These are phyloP conservation scores for Curvularia sp. DNA, from an alignment of 2,329 filamentous ascomycete genomes.

Conservation along the genomic window DNA sequence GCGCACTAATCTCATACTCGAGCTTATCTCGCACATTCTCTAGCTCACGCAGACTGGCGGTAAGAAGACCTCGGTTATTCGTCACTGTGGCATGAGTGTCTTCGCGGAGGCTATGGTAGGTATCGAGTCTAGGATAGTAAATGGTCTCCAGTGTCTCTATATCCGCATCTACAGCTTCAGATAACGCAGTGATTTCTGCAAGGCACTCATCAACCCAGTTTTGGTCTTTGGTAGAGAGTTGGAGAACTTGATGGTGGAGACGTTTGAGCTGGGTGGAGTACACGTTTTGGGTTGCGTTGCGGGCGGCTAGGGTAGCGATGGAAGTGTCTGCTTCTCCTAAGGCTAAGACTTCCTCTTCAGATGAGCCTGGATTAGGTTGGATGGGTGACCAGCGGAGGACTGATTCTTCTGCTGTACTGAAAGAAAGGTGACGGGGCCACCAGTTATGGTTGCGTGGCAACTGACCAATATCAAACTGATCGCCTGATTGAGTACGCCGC, in stretches of 20 bases:
- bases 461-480: slow-evolving; percentile 38
- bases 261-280: slow-evolving; percentile 64
- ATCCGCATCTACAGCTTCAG: slow-evolving; percentile 64
- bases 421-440: slow-evolving; percentile 76
- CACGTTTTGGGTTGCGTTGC: slow-evolving; percentile 47
- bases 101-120: slow-evolving; percentile 71
- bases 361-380: slow-evolving; percentile 22
- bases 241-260: slow-evolving; percentile 67
- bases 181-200: slow-evolving; percentile 63
- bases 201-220: slow-evolving; percentile 70
- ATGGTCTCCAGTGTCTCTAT: slow-evolving; percentile 71
- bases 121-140: slow-evolving; percentile 73
- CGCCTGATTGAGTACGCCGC: slow-evolving; percentile 67
- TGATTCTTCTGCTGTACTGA: slow-evolving; percentile 77
- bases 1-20: slow-evolving; percentile 85
- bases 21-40: slow-evolving; percentile 83
- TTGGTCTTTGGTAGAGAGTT: slow-evolving; percentile 61
- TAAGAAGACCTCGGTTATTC: slow-evolving; percentile 71
- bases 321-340: slow-evolving; percentile 39
- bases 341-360: slow-evolving; percentile 28
- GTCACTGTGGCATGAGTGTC: slow-evolving; percentile 72
- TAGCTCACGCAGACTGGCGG: slow-evolving; percentile 77
- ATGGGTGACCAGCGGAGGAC: slow-evolving; percentile 65
- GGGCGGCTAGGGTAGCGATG: slow-evolving; percentile 37
- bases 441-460: slow-evolving; percentile 62